Base-by-base conservation (phyloP, 2,329 filamentous ascomycete genomes). In the Neobulgaria alba region DNA sequence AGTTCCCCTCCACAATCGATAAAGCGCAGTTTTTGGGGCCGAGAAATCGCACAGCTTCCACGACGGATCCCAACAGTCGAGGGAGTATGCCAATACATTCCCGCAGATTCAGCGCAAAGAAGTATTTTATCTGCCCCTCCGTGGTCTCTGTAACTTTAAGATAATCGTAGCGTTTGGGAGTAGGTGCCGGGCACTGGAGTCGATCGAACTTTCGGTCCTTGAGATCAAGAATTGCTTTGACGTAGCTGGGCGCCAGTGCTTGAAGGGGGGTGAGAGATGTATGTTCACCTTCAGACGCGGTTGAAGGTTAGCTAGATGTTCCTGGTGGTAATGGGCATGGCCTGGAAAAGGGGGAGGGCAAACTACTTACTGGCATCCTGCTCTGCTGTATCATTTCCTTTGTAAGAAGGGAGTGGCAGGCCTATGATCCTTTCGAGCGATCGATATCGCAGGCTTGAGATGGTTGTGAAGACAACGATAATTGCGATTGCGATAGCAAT, bases 1-100 rank as follows among this genome's bases (percentile, higher is more conserved):
- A 77, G 49, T 71, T 63, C 10, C 73, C 73, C 47, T 77, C 73
- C 10, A 77, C 63, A 16, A 77, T 67, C 1, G 72, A 75, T 1
- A 78, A 57, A 0, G 65, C 68, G 48, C 72, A 77, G 39, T 63
- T 62, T 9, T 65, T 46, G 0, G 69, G 65, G 1, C 73, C 72
- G 0, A 78, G 62, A 49, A 71, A 73, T 1, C 54, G 59, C 4
- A 72, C 64, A 1, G 60, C 61, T 47, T 75, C 66, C 18, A 77
- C 44, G 8, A 77, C 61, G 19, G 68, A 71, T 1, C 71, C 68
- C 9, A 78, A 50, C 2, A 77, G 60, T 1, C 68, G 66, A 0
- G 72, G 67, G 5, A 77, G 64, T 2, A 76, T 49, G 0, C 53
- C 33, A 2, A 63, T 49, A 38, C 63, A 62, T 41, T 76, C 55